Conservation (phyloP, 805 yeast species). For the Spathaspora arborariae region DNA sequence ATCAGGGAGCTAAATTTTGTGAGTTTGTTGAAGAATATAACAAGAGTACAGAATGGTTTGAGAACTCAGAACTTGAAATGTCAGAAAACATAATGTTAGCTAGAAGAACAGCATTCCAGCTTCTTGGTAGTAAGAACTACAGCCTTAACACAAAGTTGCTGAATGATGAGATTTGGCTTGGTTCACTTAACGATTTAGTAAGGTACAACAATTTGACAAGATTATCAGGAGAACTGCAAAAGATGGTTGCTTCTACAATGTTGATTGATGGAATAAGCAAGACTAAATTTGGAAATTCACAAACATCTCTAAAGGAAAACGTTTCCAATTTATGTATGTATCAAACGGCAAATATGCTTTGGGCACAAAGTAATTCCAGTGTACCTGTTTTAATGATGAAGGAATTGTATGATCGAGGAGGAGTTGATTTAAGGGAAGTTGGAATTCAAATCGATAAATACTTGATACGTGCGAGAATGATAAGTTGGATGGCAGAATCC, state of each 20-base stretch:
- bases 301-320: conserved; percentile 8
- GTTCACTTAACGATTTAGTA: conserved; percentile 34
- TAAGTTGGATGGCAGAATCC: conserved; percentile 70
- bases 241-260: conserved; percentile 47
- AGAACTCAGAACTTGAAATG: conserved; percentile 24
- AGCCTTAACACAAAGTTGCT: not conserved
- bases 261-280: conserved; percentile 37
- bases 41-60: conserved; percentile 34
- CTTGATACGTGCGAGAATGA: conserved; percentile 42
- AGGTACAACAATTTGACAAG: conserved; percentile 43
- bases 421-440: conserved; percentile 13
- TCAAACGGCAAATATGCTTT: conserved; percentile 58
- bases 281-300: conserved; percentile 9
- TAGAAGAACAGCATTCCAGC: conserved; percentile 35
- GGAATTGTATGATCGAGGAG: conserved; percentile 11
- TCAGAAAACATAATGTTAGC: conserved; percentile 44
- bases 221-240: conserved; percentile 37
- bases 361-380: conserved; percentile 56
- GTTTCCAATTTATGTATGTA: conserved; percentile 27
- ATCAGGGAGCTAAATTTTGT: not conserved
- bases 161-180: conserved; percentile 15
- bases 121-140: conserved; percentile 14
- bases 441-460: conserved; percentile 16
- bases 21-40: conserved; percentile 11
- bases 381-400: conserved; percentile 56